A percentile compares a stretch with the other conserved stretches of the same genome.
phyloP scores from a whole-genome alignment of 2,329 filamentous ascomycete genomes.

The Ascochyta koolunga region DNA sequence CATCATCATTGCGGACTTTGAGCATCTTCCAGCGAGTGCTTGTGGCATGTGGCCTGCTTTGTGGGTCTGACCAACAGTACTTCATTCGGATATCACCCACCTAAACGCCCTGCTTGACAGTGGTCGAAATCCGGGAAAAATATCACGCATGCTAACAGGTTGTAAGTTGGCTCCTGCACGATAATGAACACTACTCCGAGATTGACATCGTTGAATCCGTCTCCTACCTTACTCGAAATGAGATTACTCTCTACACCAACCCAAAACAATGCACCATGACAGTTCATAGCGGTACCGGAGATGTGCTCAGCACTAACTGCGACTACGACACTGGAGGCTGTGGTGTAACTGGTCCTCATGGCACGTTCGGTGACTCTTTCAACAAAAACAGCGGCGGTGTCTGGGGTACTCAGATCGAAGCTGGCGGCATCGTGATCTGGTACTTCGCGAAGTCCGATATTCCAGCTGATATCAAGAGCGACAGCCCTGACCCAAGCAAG shows the following conservation, averaged over 20 bases:
- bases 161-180: conserved; percentile 49
- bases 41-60: conserved; percentile 45
- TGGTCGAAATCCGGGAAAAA: no score
- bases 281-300: conserved; percentile 2
- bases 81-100: background rate
- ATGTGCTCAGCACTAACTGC: background rate
- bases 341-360: conserved; percentile 12
- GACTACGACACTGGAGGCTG: conserved; percentile 16
- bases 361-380: conserved; percentile 25
- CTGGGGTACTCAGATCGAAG: conserved; percentile 57
- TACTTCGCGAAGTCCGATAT: conserved; percentile 55
- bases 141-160: background rate
- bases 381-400: conserved; percentile 53
- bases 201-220: conserved; percentile 54
- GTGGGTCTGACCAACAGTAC: conserved; percentile 13
- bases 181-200: conserved; percentile 50
- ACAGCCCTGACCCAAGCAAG: conserved; percentile 51
- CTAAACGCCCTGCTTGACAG: no score
- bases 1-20: conserved; percentile 38
- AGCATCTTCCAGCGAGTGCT: conserved; percentile 32
- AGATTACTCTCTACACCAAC: conserved; percentile 27
- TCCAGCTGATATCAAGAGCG: conserved; percentile 53
- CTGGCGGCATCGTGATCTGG: conserved; percentile 57
- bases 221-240: conserved; percentile 25
- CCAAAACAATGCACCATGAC: conserved; percentile 9